Evolutionary conservation across 345 rosid genomes (phyloP).

Genomic region (Jatropha curcas): DNA sequence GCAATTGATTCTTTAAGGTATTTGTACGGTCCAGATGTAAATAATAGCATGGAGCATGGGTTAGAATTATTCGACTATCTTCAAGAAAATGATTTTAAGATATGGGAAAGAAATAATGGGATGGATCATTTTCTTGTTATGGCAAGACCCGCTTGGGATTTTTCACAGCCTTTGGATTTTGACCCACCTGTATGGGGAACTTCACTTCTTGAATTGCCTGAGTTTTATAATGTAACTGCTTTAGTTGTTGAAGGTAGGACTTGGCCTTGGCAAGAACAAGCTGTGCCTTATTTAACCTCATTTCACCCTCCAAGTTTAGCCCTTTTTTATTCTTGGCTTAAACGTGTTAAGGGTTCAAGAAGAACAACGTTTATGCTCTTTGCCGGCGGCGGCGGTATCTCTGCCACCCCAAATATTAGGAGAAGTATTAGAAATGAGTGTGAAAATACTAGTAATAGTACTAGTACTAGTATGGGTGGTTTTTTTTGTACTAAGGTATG

Average conservation of each 20-base stretch:
- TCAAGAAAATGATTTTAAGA: constrained; percentile 37
- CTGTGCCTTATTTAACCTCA: constrained; percentile 87
- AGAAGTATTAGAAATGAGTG: constrained; percentile 85
- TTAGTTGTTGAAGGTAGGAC: constrained; percentile 63
- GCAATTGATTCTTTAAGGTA: constrained; percentile 74
- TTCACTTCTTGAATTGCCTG: constrained; percentile 73
- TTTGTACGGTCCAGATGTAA: constrained; percentile 71
- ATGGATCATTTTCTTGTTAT: constrained; percentile 84
- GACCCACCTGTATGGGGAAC: constrained; percentile 96
- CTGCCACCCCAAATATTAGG: constrained; percentile 59
- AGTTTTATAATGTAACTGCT: constrained; percentile 74
- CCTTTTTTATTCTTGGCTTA: constrained; percentile 67
- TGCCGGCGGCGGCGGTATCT: constrained; percentile 86
- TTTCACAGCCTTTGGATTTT: constrained; percentile 62
- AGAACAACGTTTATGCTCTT: constrained; percentile 66
- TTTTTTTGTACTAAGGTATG: constrained; percentile 38
- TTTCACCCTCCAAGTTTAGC: constrained; percentile 75
- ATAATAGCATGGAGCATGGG: constrained; percentile 71
- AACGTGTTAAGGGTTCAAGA: constrained; percentile 52
- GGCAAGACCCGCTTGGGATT: constrained; percentile 97
- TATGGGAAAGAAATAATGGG: constrained; percentile 63
- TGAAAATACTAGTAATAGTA: constrained; percentile 30
- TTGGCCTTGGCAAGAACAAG: constrained; percentile 96
- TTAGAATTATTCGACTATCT: constrained; percentile 58
- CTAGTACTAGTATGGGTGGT: background rate